Evolutionary conservation across 768 basidiomycete species (phyloP).

Genomic region (Phanerodontia chrysosporium): DNA sequence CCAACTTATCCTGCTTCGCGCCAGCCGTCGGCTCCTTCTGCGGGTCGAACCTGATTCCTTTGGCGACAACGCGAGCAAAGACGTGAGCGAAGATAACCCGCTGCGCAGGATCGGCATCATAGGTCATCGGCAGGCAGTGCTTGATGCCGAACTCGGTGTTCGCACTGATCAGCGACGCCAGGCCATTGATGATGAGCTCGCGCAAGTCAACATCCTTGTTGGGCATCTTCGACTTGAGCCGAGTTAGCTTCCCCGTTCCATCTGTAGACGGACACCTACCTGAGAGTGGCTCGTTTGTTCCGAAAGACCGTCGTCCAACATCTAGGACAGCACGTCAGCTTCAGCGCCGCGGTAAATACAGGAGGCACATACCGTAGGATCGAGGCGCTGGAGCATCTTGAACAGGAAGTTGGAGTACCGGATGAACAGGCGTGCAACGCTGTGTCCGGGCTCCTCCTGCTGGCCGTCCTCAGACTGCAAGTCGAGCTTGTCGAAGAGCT

Average conservation of each 20-base stretch:
- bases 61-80: conserved; percentile 74
- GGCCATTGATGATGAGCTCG: conserved; percentile 73
- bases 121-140: conserved; percentile 78
- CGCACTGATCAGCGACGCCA: conserved; percentile 76
- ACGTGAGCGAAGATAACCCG: conserved; percentile 82
- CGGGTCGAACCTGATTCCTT: conserved; percentile 74
- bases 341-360: background rate
- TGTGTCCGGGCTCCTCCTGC: conserved; percentile 62
- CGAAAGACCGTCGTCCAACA: conserved; percentile 22
- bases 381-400: conserved; percentile 47
- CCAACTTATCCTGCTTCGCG: conserved; percentile 27
- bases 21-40: conserved; percentile 37
- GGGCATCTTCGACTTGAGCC: conserved; percentile 15
- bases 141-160: conserved; percentile 89
- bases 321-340: conserved; percentile 4
- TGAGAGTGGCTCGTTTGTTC: conserved; percentile 24
- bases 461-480: conserved; percentile 46
- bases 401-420: conserved; percentile 68
- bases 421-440: conserved; percentile 74
- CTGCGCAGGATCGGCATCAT: conserved; percentile 64
- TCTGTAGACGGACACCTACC: conserved; percentile 6
- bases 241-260: background rate
- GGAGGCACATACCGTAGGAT: conserved; percentile 26
- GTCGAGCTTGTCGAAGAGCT: conserved; percentile 69
- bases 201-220: conserved; percentile 46